Conservation (phyloP, 2,329 filamentous ascomycete genomes). For the Magnaporthiopsis incrustans region DNA sequence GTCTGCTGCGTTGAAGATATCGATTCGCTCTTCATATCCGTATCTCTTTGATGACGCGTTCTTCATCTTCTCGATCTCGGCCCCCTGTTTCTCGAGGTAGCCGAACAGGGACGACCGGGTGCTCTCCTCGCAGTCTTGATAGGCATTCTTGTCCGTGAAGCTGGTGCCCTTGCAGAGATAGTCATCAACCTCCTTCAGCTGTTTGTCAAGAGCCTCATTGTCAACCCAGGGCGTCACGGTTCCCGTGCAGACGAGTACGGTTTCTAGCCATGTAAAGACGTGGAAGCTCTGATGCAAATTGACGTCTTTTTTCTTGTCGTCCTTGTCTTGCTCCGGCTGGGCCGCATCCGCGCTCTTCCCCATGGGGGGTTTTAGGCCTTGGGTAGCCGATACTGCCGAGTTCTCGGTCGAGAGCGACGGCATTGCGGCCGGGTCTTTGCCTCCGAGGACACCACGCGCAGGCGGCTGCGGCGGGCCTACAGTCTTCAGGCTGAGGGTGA, state of each 20-base stretch:
- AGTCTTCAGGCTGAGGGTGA: slow-evolving; percentile 14
- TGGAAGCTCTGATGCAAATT: slow-evolving; percentile 14
- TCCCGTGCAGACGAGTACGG: not conserved
- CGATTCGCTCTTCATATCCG: slow-evolving; percentile 25
- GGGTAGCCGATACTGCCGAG: not conserved
- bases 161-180: slow-evolving; percentile 10
- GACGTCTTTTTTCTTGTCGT: not conserved
- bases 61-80: slow-evolving; percentile 9
- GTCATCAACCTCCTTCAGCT: slow-evolving; percentile 13
- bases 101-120: slow-evolving; percentile 14
- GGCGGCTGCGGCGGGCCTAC: not conserved
- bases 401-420: not conserved
- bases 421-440: not conserved
- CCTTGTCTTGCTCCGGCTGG: not conserved
- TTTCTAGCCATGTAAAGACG: slow-evolving; percentile 16
- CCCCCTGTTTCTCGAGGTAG: slow-evolving; percentile 16
- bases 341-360: not conserved
- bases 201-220: not conserved
- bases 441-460: slow-evolving; percentile 4
- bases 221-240: not conserved
- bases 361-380: slow-evolving; percentile 6
- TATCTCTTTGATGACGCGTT: slow-evolving; percentile 17
- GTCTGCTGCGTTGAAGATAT: slow-evolving; percentile 33
- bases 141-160: slow-evolving; percentile 13
- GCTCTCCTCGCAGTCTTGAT: slow-evolving; percentile 11